Evolutionary conservation across 2,329 filamentous ascomycete species (phyloP), one percentile per base, ranked within the genome.

Genomic region (Nothopassalora personata): DNA sequence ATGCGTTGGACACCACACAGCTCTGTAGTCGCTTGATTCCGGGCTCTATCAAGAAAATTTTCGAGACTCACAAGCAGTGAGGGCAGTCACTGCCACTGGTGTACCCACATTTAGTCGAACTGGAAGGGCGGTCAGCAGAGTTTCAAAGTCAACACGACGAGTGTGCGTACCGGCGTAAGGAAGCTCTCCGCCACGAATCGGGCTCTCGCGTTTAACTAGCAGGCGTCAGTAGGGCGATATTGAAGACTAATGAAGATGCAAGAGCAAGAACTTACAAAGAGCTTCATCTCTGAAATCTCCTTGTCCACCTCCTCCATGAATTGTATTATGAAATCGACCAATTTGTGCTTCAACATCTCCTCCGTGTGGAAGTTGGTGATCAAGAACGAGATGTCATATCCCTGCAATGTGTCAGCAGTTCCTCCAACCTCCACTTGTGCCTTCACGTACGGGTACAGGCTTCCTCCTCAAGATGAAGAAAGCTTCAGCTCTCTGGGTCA

Each of bases 241-340:
- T 30, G 30, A 50, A 11, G 27, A 18, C 18, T 13, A 30, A 13
- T 30, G 8, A 36, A 45, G 28, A n/a, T 34, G 11, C 23, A 15
- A 30, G 15, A 23, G 33, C 27, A 19, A 36, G 39, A 27, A 81
- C 90, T 68, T 83, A 97, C 93, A 77, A 99, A 99, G 70, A 99
- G 88, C 83, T 99, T 99, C 94, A 99, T 97, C 79, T 99, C 95
- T 3, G 94, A 97, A 61, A 99, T 99, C 77, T 99, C 94, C 82
- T 99, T 99, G 76, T 99, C 95, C 4, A 99, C 95, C 75, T 99
- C 94, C 76, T 99, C 93, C 93, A 99, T 97, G 72, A 99, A 99
- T 72, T 97, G 88, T 66, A 99, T 97, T 68, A 99, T 96, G 72
- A 99, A 99, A 75, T 99, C 94, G 34, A 99, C 95, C 68, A 99